phyloP scores from a whole-genome alignment of 306 rosid species.

The Trifolium subterraneum region DNA sequence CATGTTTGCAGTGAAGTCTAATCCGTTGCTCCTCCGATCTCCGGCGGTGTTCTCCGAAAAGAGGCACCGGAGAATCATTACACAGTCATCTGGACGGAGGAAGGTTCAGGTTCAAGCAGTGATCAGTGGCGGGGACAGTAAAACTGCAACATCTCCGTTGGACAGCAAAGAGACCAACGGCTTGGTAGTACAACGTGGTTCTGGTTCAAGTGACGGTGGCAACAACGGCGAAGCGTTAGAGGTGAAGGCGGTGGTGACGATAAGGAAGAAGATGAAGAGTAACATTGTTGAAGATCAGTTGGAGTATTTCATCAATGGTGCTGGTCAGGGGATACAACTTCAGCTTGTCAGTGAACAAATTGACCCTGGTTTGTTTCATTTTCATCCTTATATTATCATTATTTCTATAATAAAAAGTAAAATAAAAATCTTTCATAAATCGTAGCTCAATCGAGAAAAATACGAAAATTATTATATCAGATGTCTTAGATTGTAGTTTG shows the following conservation, averaged over 20 bases:
- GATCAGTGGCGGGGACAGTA: slow-evolving; percentile 63
- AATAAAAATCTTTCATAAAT: too few relatives aligned
- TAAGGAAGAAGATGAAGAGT: slow-evolving; percentile 85
- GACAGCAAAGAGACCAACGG: slow-evolving; percentile 49
- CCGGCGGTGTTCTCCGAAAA: slow-evolving; percentile 28
- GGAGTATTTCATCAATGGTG: slow-evolving; percentile 74
- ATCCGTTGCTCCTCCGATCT: slow-evolving; percentile 37
- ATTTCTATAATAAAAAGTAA: too few relatives aligned
- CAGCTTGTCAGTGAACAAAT: slow-evolving; percentile 73
- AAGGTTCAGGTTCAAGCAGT: slow-evolving; percentile 48
- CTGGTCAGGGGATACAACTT: slow-evolving; percentile 83
- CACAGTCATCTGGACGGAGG: slow-evolving; percentile 14
- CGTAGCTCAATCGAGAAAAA: too few relatives aligned
- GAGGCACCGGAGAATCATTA: slow-evolving; percentile 1
- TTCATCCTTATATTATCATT: neutral
- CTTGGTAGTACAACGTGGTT: slow-evolving; percentile 18
- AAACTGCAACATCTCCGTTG: slow-evolving; percentile 36
- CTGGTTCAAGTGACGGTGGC: neutral
- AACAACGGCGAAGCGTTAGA: slow-evolving; percentile 42
- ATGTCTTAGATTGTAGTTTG: too few relatives aligned
- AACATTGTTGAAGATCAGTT: slow-evolving; percentile 75
- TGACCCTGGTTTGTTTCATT: slow-evolving; percentile 66
- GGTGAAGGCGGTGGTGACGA: slow-evolving; percentile 67
- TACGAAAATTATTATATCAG: too few relatives aligned
- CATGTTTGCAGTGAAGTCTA: slow-evolving; percentile 57